phyloP scores from a whole-genome alignment of 2,329 filamentous ascomycete genomes.

The Botrytis fabae region DNA sequence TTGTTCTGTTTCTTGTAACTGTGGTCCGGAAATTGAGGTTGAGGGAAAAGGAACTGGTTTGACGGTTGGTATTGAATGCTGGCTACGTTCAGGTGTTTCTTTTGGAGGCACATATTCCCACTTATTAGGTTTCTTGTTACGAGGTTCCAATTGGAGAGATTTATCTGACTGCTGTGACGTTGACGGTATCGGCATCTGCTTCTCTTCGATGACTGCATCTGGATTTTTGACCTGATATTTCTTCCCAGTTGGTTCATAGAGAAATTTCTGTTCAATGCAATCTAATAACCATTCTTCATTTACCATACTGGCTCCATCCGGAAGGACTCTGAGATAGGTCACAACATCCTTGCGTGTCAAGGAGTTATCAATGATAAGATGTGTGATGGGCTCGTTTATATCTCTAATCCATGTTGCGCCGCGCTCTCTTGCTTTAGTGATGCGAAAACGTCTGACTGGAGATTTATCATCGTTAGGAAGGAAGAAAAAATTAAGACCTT shows the following conservation, averaged over 20 bases:
- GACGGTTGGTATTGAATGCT: not conserved
- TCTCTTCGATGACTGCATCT: conserved; percentile 10
- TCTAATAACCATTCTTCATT: conserved; percentile 69
- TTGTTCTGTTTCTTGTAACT: not conserved
- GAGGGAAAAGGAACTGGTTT: not conserved
- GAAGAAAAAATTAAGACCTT: conserved; percentile 67
- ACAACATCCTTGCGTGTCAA: conserved; percentile 65
- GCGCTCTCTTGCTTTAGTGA: conserved; percentile 71
- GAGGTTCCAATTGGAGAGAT: conserved; percentile 52
- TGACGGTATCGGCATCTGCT: not conserved
- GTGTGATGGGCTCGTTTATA: conserved; percentile 61
- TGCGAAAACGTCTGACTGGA: conserved; percentile 65
- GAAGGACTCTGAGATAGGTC: conserved; percentile 48
- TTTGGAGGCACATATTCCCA: conserved; percentile 45
- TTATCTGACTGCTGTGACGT: conserved; percentile 21
- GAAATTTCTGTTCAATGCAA: conserved; percentile 58
- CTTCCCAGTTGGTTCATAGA: conserved; percentile 59
- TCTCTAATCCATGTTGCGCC: conserved; percentile 70
- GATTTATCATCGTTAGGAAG: conserved; percentile 78
- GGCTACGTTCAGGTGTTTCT: conserved; percentile 44
- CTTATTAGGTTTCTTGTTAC: conserved; percentile 40
- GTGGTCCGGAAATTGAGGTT: not conserved
- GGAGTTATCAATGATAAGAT: conserved; percentile 74
- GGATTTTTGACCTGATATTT: conserved; percentile 55
- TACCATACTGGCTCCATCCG: conserved; percentile 56